These are phyloP conservation scores for Colletotrichum salicis DNA, from an alignment of 2,329 filamentous ascomycete genomes.

Conservation along the genomic window DNA sequence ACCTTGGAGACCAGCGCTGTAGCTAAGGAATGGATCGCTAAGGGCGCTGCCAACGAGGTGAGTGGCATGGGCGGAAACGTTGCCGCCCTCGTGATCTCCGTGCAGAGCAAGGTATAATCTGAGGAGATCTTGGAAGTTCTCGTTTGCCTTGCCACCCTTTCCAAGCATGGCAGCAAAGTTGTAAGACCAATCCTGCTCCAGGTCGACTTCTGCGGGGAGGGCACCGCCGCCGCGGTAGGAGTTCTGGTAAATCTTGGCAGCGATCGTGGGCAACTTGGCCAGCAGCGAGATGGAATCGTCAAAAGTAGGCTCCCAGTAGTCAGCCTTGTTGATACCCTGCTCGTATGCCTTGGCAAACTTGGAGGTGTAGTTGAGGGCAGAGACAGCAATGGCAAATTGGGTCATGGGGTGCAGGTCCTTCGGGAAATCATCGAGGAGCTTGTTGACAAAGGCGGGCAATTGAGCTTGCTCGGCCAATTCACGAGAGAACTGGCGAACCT, in stretches of 20 bases:
- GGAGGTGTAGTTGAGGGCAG: constrained; percentile 94
- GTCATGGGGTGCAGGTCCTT: constrained; percentile 97
- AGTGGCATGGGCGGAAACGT: constrained; percentile 94
- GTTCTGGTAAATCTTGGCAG: constrained; percentile 97
- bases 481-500: constrained; percentile 84
- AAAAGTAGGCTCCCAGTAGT: constrained; percentile 99
- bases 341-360: constrained; percentile 95
- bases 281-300: constrained; percentile 94
- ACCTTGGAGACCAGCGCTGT: constrained; percentile 94
- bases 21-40: constrained; percentile 94
- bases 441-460: constrained; percentile 84
- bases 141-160: constrained; percentile 86
- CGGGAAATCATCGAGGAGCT: constrained; percentile 91
- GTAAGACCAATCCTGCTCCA: constrained; percentile 95
- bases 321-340: constrained; percentile 88
- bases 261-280: constrained; percentile 95
- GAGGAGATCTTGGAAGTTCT: constrained; percentile 94
- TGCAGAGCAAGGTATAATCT: constrained; percentile 95
- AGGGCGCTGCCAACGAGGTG: constrained; percentile 95
- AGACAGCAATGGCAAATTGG: constrained; percentile 94
- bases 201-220: constrained; percentile 80
- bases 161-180: constrained; percentile 98
- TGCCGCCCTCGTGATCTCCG: constrained; percentile 97
- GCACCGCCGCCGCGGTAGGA: constrained; percentile 80
- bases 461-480: constrained; percentile 88